A percentile compares a stretch with the other conserved stretches of the same genome.
phyloP scores from a whole-genome alignment of 2,329 filamentous ascomycete genomes.

The Raffaelea albimanens region DNA sequence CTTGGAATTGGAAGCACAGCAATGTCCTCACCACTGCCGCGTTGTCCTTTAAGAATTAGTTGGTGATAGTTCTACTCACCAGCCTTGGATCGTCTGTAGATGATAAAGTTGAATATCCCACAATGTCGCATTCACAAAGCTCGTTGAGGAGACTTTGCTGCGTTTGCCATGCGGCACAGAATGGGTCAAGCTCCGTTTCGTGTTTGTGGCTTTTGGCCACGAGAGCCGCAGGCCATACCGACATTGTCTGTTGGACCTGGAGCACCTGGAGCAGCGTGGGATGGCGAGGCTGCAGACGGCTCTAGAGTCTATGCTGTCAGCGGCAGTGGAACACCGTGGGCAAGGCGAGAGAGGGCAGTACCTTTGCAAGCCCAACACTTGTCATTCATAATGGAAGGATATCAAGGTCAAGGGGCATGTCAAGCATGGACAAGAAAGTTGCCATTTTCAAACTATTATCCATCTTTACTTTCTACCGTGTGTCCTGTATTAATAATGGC shows the following conservation, averaged over 20 bases:
- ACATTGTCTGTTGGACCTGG: background rate
- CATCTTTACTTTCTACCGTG: too few species aligned
- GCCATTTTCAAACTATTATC: too few species aligned
- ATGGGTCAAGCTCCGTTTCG: conserved; percentile 4
- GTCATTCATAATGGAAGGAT: background rate
- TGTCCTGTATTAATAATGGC: too few species aligned
- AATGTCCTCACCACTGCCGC: background rate
- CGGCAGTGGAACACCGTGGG: background rate
- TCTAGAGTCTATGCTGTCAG: conserved; percentile 5
- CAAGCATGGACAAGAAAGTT: too few species aligned
- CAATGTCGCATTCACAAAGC: conserved; percentile 4
- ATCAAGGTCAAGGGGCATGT: too few species aligned
- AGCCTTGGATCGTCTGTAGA: conserved; percentile 3
- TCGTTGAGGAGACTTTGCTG: conserved; percentile 1
- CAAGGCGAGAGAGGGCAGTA: background rate
- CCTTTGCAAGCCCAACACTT: conserved; percentile 7
- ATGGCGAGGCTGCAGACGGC: conserved; percentile 3
- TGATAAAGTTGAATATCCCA: conserved; percentile 5
- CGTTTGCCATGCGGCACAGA: background rate
- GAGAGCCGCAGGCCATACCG: conserved; percentile 6
- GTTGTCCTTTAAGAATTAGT: background rate
- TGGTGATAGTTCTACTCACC: background rate
- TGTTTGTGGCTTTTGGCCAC: conserved; percentile 1
- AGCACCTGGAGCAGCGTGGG: conserved; percentile 1
- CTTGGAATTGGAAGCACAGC: background rate